Conservation (phyloP, 371 early-diverging fungal genomes). For the Apophysomyces sp. region DNA sequence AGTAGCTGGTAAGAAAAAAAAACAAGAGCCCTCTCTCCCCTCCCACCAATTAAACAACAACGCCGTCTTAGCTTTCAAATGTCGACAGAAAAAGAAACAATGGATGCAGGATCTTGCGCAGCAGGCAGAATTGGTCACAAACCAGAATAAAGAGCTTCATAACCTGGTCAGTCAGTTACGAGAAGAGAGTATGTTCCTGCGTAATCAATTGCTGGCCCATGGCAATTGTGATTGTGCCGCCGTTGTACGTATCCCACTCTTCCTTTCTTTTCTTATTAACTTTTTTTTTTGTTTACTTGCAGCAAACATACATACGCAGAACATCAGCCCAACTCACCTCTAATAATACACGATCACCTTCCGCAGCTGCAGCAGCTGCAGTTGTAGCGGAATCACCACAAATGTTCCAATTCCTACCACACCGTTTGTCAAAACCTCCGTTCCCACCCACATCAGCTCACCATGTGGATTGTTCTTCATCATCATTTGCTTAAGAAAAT, state of each 20-base stretch:
- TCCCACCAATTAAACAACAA: too few relatives aligned
- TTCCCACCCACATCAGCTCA: not conserved
- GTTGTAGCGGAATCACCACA: not conserved
- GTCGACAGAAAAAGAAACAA: slow-evolving; percentile 77
- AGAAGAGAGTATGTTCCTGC: slow-evolving; percentile 67
- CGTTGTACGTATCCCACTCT: slow-evolving; percentile 20
- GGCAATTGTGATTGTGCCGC: slow-evolving; percentile 56
- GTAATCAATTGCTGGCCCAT: slow-evolving; percentile 63
- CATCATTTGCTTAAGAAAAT: not conserved
- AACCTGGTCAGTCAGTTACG: slow-evolving; percentile 51
- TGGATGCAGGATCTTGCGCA: slow-evolving; percentile 72
- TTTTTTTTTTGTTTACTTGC: not conserved
- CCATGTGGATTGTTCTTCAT: not conserved
- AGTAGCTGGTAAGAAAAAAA: slow-evolving; percentile 48
- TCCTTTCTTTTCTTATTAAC: not conserved
- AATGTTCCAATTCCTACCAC: not conserved
- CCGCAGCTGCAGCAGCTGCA: not conserved
- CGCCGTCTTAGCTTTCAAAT: slow-evolving; percentile 59
- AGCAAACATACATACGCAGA: slow-evolving; percentile 6
- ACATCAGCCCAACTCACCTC: slow-evolving; percentile 9
- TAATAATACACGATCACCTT: not conserved
- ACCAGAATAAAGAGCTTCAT: slow-evolving; percentile 59
- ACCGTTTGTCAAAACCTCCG: not conserved
- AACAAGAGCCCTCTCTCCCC: not conserved
- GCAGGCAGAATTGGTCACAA: slow-evolving; percentile 48